Evolutionary conservation across 1,139 yeast species (phyloP).

Genomic region (Hemisphaericaspora lyxosophila): DNA sequence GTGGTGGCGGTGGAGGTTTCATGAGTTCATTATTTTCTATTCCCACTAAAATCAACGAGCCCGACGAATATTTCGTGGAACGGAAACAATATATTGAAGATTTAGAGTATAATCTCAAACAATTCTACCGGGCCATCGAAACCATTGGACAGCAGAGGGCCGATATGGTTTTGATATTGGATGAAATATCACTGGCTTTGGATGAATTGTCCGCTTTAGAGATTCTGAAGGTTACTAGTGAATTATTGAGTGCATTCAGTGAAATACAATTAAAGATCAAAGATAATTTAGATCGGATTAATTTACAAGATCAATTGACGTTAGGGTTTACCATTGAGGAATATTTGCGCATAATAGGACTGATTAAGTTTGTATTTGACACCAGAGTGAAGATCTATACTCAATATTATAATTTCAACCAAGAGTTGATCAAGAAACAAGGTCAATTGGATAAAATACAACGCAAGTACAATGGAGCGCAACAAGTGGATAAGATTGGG

Average conservation of each 20-base stretch:
- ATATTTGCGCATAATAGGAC: slow-evolving; percentile 73
- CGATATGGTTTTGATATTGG: slow-evolving; percentile 55
- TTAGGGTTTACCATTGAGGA: slow-evolving; percentile 88
- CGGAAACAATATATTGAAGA: slow-evolving; percentile 69
- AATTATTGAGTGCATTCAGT: slow-evolving; percentile 57
- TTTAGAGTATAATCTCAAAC: slow-evolving; percentile 70
- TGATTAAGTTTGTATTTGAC: slow-evolving; percentile 71
- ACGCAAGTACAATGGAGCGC: slow-evolving; percentile 45
- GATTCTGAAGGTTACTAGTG: slow-evolving; percentile 65
- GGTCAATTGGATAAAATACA: slow-evolving; percentile 52
- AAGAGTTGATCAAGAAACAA: slow-evolving; percentile 48
- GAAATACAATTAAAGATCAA: slow-evolving; percentile 69
- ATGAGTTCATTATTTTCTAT: slow-evolving; percentile 63
- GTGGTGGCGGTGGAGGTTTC: slow-evolving; percentile 48
- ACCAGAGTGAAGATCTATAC: slow-evolving; percentile 72
- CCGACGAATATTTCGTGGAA: slow-evolving; percentile 74
- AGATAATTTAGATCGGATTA: slow-evolving; percentile 75
- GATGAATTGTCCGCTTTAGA: slow-evolving; percentile 78
- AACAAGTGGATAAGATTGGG: slow-evolving; percentile 64
- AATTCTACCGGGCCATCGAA: slow-evolving; percentile 71
- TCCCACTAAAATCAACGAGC: slow-evolving; percentile 66
- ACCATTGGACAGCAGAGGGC: slow-evolving; percentile 71
- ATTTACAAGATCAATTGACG: slow-evolving; percentile 83
- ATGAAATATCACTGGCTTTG: slow-evolving; percentile 53
- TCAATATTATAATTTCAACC: slow-evolving; percentile 50